Base-by-base conservation (phyloP, 1,284 basidiomycete genomes). In the Melampsora larici-populina region DNA sequence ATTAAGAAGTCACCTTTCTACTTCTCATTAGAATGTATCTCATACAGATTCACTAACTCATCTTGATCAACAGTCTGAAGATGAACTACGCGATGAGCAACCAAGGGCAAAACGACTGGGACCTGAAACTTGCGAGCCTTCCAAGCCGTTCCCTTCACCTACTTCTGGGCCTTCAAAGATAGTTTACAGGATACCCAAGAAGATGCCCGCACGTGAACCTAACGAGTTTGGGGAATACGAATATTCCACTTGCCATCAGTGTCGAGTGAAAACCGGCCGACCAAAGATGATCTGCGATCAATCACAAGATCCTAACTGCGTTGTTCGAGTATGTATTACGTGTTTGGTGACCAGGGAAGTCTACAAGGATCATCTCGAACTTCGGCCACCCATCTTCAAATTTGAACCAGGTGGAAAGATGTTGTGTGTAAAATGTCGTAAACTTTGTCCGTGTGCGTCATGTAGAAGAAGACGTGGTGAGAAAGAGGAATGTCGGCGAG, bases 391-490 rank as follows among this genome's bases (percentile, higher is more conserved):
- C 21, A 63, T 69, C 46, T 77, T 77, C 43, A 29, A 70, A 31
- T 77, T 77, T 33, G 74, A 69, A 64, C 74, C 74, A n/a, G 74
- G 74, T 33, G 74, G 74, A 18, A 68, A 31, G 36, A 77, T 77
- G 66, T 40, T 70, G 24, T 77, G 74, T 64, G 67, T 77, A 11
- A 69, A 70, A 26, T 77, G 74, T 46, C 51, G 74, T 26, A 55
- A 70, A 24, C 67, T 77, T 13, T 77, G 74, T 36, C 74, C 74
- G 36, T 77, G 74, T 64, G 74, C 67, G 21, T 70, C 74, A 24
- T 77, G 74, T 70, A 51, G 74, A 33, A 62, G 74, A 33, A 62
- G 58, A n/a, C 51, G 74, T 9, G 74, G 74, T 21, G 67, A 77
- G 21, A 40, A 60, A 24, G 67, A 62, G 40, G 31, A 76, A 36